Base-by-base conservation (phyloP, 129 eudicot genomes). In the Chrysanthemum makinoi region DNA sequence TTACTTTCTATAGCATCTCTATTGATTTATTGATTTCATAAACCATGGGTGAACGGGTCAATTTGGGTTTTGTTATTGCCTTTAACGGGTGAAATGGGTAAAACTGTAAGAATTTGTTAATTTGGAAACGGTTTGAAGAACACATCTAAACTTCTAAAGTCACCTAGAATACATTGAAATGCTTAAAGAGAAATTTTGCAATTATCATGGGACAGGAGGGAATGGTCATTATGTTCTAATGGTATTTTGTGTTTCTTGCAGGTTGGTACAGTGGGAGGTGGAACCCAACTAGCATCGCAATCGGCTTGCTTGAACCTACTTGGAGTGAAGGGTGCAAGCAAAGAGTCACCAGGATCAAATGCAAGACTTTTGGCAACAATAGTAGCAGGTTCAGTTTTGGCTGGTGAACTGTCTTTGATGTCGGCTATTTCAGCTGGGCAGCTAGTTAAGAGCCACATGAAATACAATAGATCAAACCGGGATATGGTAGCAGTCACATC, bases 261-360 rank as follows among this genome's bases (percentile, higher is more conserved):
- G 94, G 94, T 87, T 39, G 94, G 94, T 11, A 87, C 94, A 1
- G 89, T 87, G 5, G 93, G 93, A 44, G 93, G 93, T 44, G 93
- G 93, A 66, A 87, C 93, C 60, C 89, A 84, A 72, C 72, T 87
- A 13, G 94, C 87, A 52, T 87, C 94, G 5, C 94, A 87, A 69
- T 83, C 94, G 0, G 94, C 89, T 51, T 84, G 94, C 79, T 74
- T 87, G 62, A 87, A 87, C 83, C 82, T 87, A 24, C 83, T 87
- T 14, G 94, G 94, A 43, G 86, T 84, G 30, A 87, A 87, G 72
- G 94, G 94, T 17, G 84, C 89, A 63, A 84, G 53, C 78, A 82
- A 77, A 71, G 89, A 84, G 55, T 87, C 89, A 12, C 89, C 89
- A 6, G 94, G 94, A 49, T 80, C 89, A 64, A 87, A 87, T 75